Conservation (phyloP, 2,329 filamentous ascomycete species). For the Penicillium sp. region DNA sequence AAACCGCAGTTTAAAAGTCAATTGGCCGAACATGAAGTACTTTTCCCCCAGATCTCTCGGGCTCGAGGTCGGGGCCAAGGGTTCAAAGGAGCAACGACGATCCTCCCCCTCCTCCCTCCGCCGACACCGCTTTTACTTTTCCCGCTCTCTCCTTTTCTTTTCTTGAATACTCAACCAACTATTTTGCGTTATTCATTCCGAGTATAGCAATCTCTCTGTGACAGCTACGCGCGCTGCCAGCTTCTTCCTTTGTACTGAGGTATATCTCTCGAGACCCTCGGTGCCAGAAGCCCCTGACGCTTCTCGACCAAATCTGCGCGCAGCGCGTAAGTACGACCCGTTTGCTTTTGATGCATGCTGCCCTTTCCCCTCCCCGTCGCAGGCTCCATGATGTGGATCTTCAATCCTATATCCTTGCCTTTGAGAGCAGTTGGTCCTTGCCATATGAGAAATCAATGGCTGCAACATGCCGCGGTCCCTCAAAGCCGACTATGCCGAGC, state of each 20-base stretch:
- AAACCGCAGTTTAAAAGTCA: too few species aligned
- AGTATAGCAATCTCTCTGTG: background rate
- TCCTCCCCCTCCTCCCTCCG: conserved; percentile 19
- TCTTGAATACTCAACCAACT: conserved; percentile 3
- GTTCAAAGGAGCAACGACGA: conserved; percentile 17
- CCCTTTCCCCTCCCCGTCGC: background rate
- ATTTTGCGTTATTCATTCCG: background rate
- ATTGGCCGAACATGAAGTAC: background rate
- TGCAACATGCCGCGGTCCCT: background rate
- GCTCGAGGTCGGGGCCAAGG: background rate
- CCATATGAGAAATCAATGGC: background rate
- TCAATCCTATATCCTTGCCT: background rate
- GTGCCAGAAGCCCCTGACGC: conserved; percentile 13
- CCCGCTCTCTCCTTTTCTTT: conserved; percentile 23
- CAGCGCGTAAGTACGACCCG: conserved; percentile 19
- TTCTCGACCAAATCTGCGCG: conserved; percentile 7
- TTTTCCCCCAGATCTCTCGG: background rate
- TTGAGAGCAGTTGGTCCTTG: background rate
- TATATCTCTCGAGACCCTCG: conserved; percentile 1
- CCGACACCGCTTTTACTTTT: conserved; percentile 25
- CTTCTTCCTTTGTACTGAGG: conserved; percentile 10
- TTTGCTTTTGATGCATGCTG: background rate
- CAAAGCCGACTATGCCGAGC: background rate
- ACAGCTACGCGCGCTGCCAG: background rate
- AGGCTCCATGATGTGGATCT: background rate